Percentiles rank a stretch among this genome's conserved stretches.
Conservation (phyloP, 2,329 filamentous ascomycete species). For the Arthroderma sp. region DNA sequence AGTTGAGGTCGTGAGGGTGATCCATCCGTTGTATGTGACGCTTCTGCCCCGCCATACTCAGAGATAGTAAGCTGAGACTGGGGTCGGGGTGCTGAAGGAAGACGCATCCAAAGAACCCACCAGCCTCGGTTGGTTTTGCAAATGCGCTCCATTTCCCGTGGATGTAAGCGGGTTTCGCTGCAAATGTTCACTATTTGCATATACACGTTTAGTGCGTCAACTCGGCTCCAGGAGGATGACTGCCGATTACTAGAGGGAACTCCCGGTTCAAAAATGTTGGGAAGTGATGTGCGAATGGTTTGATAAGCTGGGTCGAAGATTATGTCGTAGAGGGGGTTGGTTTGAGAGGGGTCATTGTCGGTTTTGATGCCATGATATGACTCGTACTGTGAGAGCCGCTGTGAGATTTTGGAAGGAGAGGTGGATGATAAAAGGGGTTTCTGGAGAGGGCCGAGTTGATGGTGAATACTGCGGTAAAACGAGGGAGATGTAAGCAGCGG, state of each 20-base stretch:
- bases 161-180: conserved; percentile 34
- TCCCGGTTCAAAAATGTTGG: conserved; percentile 47
- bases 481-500: conserved; percentile 27
- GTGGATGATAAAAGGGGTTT: conserved; percentile 34
- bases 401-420: conserved; percentile 27
- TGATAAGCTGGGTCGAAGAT: conserved; percentile 46
- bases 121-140: conserved; percentile 51
- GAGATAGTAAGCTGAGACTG: neutral
- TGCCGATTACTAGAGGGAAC: conserved; percentile 17
- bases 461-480: conserved; percentile 36
- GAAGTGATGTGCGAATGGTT: conserved; percentile 48
- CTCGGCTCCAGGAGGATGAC: conserved; percentile 33
- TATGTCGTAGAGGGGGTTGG: conserved; percentile 44
- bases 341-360: conserved; percentile 17
- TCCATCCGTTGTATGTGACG: neutral
- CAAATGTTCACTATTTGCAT: conserved; percentile 46
- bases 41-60: conserved; percentile 3
- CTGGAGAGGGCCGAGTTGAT: conserved; percentile 36
- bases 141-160: conserved; percentile 44
- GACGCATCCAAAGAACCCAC: conserved; percentile 54
- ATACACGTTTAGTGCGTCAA: conserved; percentile 51
- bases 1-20: neutral
- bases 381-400: conserved; percentile 23
- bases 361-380: conserved; percentile 21
- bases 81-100: conserved; percentile 18